Percentiles rank a stretch among this genome's conserved stretches.
Evolutionary conservation across 2,329 filamentous ascomycete genomes (phyloP).

Genomic region (Fusarium staphyleae): DNA sequence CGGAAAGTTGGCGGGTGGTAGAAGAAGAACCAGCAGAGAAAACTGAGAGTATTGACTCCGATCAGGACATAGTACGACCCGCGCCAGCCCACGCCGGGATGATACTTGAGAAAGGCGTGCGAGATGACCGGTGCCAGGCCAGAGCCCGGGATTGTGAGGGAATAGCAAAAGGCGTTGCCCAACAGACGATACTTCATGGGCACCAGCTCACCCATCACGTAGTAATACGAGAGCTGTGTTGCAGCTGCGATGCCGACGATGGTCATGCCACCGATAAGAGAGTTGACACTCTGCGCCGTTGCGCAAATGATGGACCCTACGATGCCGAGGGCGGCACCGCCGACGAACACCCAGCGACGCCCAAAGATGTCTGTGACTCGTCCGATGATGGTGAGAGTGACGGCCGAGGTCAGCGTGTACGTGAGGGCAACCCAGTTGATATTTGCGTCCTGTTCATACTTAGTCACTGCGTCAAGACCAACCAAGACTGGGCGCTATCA

Average conservation of each 20-base stretch:
- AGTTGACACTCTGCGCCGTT: constrained; percentile 45
- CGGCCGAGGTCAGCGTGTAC: constrained; percentile 42
- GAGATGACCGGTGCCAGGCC: constrained; percentile 42
- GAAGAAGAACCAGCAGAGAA: constrained; percentile 44
- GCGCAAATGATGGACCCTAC: constrained; percentile 49
- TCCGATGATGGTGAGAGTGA: constrained; percentile 39
- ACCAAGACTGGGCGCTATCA: no score
- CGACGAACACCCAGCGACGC: constrained; percentile 41
- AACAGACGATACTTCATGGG: constrained; percentile 47
- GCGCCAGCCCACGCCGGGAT: constrained; percentile 41
- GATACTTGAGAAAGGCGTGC: constrained; percentile 38
- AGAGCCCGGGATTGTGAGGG: constrained; percentile 43
- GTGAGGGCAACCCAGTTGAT: constrained; percentile 43
- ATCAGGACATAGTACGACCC: constrained; percentile 43
- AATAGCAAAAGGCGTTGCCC: constrained; percentile 45
- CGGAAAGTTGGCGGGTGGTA: constrained; percentile 46
- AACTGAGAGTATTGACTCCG: constrained; percentile 39
- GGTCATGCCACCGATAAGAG: constrained; percentile 48
- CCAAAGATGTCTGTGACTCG: constrained; percentile 42
- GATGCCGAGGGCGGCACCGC: constrained; percentile 44
- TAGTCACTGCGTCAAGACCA: no score
- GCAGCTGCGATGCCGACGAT: constrained; percentile 48
- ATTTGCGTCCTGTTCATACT: constrained; percentile 28
- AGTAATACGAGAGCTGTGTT: constrained; percentile 48
- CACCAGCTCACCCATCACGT: constrained; percentile 49